Conservation (phyloP, 148 eudicot species). For the Cornus controversa region DNA sequence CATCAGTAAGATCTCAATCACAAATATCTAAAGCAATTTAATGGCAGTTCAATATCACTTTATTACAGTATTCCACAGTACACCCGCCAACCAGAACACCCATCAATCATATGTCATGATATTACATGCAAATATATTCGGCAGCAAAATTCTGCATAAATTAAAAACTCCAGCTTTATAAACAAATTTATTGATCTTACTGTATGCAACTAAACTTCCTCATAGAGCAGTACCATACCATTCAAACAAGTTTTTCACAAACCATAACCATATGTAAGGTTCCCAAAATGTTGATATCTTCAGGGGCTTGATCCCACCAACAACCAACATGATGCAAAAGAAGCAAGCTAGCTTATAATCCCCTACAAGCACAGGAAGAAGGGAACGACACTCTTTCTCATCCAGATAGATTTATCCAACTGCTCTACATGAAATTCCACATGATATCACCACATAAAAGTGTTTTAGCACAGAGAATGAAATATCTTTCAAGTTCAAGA, state of each 20-base stretch:
- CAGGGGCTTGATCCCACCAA: conserved; percentile 5
- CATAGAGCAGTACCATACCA: neutral
- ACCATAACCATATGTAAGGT: neutral
- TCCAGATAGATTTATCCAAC: neutral
- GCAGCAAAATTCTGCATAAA: conserved; percentile 11
- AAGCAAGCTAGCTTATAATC: conserved; percentile 8
- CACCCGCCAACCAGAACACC: neutral
- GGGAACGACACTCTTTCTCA: neutral
- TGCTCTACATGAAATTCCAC: neutral
- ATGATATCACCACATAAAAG: neutral
- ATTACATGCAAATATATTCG: neutral
- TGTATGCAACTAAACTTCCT: neutral
- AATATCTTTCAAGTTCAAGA: neutral
- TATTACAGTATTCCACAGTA: neutral
- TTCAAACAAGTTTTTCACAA: neutral
- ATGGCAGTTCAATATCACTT: neutral
- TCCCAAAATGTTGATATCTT: neutral
- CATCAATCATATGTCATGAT: neutral
- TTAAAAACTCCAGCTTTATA: neutral
- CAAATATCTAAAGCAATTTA: neutral
- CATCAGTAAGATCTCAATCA: neutral
- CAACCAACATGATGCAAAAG: conserved; percentile 4
- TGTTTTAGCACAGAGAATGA: neutral
- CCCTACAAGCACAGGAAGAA: conserved; percentile 5
- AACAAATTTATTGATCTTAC: neutral